Percentiles rank a stretch among this genome's conserved stretches.
phyloP scores from a whole-genome alignment of 495 filamentous ascomycete species.

The Bombardia bombarda region DNA sequence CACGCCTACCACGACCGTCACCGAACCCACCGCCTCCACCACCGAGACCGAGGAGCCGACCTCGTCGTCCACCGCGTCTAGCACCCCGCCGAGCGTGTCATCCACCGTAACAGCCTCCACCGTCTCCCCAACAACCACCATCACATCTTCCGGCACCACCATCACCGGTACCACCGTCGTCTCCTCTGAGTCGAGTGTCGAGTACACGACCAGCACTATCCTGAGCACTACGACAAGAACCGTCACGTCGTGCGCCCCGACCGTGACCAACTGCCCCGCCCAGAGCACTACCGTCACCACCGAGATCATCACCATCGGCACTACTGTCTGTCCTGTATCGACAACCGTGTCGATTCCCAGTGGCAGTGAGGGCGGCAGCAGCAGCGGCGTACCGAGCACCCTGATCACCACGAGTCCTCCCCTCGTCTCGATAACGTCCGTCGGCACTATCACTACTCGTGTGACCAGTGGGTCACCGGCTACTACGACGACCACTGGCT shows the following conservation, averaged over 20 bases:
- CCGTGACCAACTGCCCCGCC: conserved; percentile 50
- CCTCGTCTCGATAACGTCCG: not conserved
- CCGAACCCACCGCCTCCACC: not conserved
- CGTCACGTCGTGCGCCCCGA: conserved; percentile 47
- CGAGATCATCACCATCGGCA: conserved; percentile 46
- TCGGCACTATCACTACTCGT: conserved; percentile 7
- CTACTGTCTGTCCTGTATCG: conserved; percentile 49
- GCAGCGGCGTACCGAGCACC: not conserved
- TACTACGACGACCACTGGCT: conserved; percentile 3
- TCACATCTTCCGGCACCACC: not conserved
- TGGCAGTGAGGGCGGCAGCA: not conserved
- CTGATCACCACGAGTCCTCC: not conserved
- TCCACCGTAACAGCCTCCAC: conserved; percentile 1
- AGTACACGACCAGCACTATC: conserved; percentile 48
- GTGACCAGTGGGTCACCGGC: no score
- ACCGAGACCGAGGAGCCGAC: not conserved
- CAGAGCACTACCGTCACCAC: conserved; percentile 42
- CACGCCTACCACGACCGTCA: conserved; percentile 1
- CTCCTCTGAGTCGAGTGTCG: conserved; percentile 3
- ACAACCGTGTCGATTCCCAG: conserved; percentile 11
- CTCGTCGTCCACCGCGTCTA: conserved; percentile 2
- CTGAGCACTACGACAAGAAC: conserved; percentile 51
- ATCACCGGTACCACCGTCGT: conserved; percentile 9
- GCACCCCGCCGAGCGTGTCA: conserved; percentile 17
- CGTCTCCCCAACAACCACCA: conserved; percentile 2